These are phyloP conservation scores for Talaromyces sp. DNA, from an alignment of 2,329 filamentous ascomycete genomes.

Conservation along the genomic window DNA sequence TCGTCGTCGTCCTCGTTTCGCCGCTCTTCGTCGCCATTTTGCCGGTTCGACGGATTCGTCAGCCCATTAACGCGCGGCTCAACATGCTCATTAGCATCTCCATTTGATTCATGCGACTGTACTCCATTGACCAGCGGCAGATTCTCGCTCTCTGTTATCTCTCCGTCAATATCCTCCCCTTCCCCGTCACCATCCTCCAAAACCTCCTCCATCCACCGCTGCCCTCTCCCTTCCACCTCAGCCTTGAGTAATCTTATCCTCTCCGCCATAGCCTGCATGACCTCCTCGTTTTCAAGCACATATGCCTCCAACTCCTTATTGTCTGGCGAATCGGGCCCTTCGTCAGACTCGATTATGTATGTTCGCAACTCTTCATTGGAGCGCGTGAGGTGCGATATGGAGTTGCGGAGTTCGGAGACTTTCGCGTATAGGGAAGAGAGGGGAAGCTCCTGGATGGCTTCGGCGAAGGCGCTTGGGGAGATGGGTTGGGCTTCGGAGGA, in stretches of 20 bases:
- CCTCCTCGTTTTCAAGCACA: constrained; percentile 56
- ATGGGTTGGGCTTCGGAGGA: constrained; percentile 50
- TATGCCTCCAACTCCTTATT: constrained; percentile 33
- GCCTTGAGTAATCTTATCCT: constrained; percentile 51
- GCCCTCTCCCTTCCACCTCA: constrained; percentile 54
- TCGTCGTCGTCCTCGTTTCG: constrained; percentile 7
- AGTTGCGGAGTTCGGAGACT: constrained; percentile 59
- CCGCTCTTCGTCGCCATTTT: constrained; percentile 2
- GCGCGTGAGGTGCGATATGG: constrained; percentile 54
- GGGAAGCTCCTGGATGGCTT: constrained; percentile 56
- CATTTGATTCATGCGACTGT: background rate
- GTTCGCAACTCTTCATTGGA: constrained; percentile 57
- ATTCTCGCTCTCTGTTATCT: background rate
- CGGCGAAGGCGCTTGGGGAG: constrained; percentile 48
- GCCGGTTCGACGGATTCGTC: constrained; percentile 2
- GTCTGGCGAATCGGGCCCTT: constrained; percentile 49
- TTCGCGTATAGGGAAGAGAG: constrained; percentile 59
- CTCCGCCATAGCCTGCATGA: constrained; percentile 55
- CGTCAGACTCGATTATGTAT: constrained; percentile 37
- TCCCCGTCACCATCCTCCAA: constrained; percentile 16
- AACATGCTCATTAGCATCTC: background rate
- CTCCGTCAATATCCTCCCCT: background rate
- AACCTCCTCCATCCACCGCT: constrained; percentile 47
- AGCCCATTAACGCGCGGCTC: constrained; percentile 6
- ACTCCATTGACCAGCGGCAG: constrained; percentile 2